Base-by-base conservation (phyloP, 2,329 filamentous ascomycete species). In the Aureobasidium mangrovei region DNA sequence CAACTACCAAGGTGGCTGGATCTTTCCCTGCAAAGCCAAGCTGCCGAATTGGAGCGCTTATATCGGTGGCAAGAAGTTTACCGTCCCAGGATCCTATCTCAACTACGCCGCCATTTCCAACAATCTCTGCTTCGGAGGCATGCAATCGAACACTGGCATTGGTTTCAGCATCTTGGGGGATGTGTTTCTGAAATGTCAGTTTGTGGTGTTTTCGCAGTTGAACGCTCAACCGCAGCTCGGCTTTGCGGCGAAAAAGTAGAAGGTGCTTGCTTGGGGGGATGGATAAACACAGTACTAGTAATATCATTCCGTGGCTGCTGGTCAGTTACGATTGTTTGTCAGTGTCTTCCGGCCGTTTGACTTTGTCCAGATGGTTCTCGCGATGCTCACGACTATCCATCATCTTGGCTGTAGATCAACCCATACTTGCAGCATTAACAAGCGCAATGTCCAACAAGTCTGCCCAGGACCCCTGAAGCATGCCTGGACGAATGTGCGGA, bases 101-200 rank as follows among this genome's bases (percentile, higher is more conserved):
- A 74, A 74, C 61, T 82, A 80, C 58, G 72, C 76, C 2, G 63
- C 68, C 29, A 69, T 80, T 6, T 69, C 74, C 44, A 72, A 71
- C 51, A 72, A 72, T 36, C 77, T 72, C 54, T 86, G 83, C 72
- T 86, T 83, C 60, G 83, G 82, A 57, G 82, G 81, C 61, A 69
- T 86, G 28, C 83, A 86, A 72, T 75, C 69, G 58, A 72, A 77
- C 59, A 62, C 66, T 0, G 76, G 74, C n/a, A 66, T 83, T 41
- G 74, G 74, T 3, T 76, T 82, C 57, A 79, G 76, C 55, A 86
- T 91, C 63, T 77, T 88, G 51, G 87, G 87, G 4, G 85, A 89
- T 55, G 76, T 86, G 52, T 88, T 88, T 70, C 75, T 91, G 60
- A 91, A 91, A 77, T 80, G 80, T 52, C 74, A 85, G 60, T 88